Percentiles rank a stretch among this genome's conserved stretches.
Conservation (phyloP, 169 alveolate genomes). For the Eimeria brunetti region DNA sequence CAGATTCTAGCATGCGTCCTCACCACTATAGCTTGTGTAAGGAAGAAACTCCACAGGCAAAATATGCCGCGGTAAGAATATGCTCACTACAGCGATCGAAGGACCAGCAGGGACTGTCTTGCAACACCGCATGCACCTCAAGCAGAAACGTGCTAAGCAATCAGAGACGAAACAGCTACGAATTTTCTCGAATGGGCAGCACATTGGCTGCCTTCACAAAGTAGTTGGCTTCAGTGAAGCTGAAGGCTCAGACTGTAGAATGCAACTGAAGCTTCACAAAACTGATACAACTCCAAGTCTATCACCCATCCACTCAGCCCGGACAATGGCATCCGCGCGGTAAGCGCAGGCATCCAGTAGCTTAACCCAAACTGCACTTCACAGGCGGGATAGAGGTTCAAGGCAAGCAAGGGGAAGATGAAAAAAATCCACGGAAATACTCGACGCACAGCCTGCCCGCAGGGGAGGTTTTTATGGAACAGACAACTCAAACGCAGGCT, state of each 20-base stretch:
- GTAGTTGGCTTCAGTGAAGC: neutral
- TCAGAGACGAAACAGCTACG: neutral
- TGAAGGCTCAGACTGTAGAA: neutral
- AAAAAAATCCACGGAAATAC: too few relatives aligned
- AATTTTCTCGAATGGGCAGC: neutral
- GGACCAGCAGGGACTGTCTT: neutral
- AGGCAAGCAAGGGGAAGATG: too few relatives aligned
- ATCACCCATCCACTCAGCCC: neutral
- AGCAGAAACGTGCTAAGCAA: neutral
- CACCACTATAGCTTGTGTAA: neutral
- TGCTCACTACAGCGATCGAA: neutral
- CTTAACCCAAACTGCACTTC: too few relatives aligned
- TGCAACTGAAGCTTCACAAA: neutral
- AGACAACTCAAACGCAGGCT: too few relatives aligned
- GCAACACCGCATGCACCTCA: neutral
- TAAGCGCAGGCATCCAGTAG: too few relatives aligned
- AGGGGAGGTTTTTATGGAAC: too few relatives aligned
- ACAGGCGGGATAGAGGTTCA: too few relatives aligned
- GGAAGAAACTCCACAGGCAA: neutral
- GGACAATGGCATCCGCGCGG: too few relatives aligned
- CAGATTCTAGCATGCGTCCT: neutral
- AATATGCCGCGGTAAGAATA: neutral
- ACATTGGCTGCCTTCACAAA: neutral
- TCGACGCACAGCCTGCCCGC: too few relatives aligned
- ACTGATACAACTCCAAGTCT: neutral